Evolutionary conservation across 345 rosid species (phyloP).

Genomic region (Gossypium longicalyx): DNA sequence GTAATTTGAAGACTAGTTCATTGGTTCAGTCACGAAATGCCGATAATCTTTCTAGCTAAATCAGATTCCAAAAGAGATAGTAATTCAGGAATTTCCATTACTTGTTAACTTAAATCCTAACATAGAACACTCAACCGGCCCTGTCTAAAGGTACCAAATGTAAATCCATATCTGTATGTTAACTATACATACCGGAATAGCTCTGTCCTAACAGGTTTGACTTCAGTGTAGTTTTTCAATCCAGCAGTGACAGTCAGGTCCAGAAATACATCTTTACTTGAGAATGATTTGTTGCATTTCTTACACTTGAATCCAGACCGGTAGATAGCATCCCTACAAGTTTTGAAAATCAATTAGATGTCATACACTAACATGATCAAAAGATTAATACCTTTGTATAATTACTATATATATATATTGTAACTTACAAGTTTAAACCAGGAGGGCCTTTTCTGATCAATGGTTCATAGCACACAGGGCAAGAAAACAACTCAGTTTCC

Average conservation of each 20-base stretch:
- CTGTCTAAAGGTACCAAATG: neutral
- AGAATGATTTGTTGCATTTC: conserved; percentile 69
- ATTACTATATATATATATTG: neutral
- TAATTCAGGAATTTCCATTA: neutral
- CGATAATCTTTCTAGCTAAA: conserved; percentile 1
- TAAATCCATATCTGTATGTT: neutral
- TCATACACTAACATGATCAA: neutral
- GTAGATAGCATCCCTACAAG: conserved; percentile 70
- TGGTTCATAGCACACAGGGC: conserved; percentile 85
- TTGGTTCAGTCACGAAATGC: neutral
- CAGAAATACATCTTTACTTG: conserved; percentile 75
- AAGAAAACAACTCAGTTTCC: conserved; percentile 61
- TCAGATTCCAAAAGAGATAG: neutral
- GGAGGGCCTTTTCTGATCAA: conserved; percentile 84
- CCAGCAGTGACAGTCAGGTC: conserved; percentile 81
- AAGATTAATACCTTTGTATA: neutral
- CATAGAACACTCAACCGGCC: neutral
- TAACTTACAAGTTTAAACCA: conserved; percentile 81
- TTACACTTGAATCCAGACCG: conserved; percentile 88
- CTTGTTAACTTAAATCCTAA: neutral
- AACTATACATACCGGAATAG: conserved; percentile 57
- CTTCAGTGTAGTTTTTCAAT: conserved; percentile 58
- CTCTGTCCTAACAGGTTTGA: conserved; percentile 65
- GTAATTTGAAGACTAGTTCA: neutral
- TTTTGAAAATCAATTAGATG: conserved; percentile 7